Percentiles rank a stretch among this genome's conserved stretches.
These are phyloP conservation scores for Miscanthus lutarioriparius DNA, from an alignment of 176 grass and related monocot species.

Conservation along the genomic window DNA sequence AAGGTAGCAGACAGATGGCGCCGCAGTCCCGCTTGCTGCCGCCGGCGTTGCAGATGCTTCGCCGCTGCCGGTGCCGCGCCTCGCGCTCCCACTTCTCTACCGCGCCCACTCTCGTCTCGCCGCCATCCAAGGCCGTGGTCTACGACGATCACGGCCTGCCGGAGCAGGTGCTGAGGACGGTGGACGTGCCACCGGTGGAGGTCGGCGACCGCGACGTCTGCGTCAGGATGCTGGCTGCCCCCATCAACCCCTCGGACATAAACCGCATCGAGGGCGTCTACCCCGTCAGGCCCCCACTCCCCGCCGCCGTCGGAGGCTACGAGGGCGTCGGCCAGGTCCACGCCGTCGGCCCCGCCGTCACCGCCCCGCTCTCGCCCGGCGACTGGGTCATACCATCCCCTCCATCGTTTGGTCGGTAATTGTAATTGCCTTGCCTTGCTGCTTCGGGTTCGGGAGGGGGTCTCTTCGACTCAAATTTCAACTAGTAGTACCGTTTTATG, in stretches of 20 bases:
- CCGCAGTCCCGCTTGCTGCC: slow-evolving; percentile 11
- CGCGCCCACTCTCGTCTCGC: slow-evolving; percentile 17
- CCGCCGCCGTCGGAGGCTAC: slow-evolving; percentile 78
- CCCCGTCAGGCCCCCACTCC: slow-evolving; percentile 69
- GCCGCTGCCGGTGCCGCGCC: background rate
- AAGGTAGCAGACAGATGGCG: slow-evolving; percentile 27
- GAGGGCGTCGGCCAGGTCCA: slow-evolving; percentile 90
- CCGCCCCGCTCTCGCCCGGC: slow-evolving; percentile 51
- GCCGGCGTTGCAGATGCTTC: slow-evolving; percentile 34
- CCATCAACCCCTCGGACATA: slow-evolving; percentile 97
- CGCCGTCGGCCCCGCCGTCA: slow-evolving; percentile 58
- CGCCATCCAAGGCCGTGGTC: slow-evolving; percentile 62
- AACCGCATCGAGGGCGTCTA: slow-evolving; percentile 95
- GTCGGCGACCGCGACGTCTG: slow-evolving; percentile 70
- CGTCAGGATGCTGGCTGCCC: slow-evolving; percentile 84
- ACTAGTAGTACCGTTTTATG: background rate
- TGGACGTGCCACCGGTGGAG: slow-evolving; percentile 48
- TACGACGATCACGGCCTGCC: slow-evolving; percentile 76
- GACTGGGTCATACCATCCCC: slow-evolving; percentile 92
- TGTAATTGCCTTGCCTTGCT: background rate
- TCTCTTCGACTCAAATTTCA: background rate
- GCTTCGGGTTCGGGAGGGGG: background rate
- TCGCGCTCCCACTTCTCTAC: slow-evolving; percentile 37
- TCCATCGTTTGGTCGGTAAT: slow-evolving; percentile 60
- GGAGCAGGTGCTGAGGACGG: slow-evolving; percentile 59